Conservation (phyloP, 2,329 filamentous ascomycete species). For the Drechslerella dactyloides region DNA sequence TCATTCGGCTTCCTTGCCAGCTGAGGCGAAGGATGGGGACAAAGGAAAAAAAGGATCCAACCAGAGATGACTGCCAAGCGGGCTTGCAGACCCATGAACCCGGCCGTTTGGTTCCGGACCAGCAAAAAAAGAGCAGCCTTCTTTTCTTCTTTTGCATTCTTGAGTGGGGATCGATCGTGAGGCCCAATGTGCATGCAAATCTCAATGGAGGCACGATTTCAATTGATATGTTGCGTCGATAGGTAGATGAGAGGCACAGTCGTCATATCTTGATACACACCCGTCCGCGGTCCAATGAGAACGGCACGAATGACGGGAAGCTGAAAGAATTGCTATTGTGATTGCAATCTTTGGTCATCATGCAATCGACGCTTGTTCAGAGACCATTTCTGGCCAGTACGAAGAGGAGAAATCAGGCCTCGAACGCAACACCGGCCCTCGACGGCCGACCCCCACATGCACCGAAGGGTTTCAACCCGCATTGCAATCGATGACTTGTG, state of each 20-base stretch:
- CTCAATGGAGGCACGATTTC: background rate
- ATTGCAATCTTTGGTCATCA: too few relatives aligned
- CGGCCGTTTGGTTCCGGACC: constrained; percentile 50
- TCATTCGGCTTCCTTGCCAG: constrained; percentile 23
- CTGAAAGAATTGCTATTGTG: too few relatives aligned
- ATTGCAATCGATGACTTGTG: too few relatives aligned
- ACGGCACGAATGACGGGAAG: too few relatives aligned
- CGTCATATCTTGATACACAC: too few relatives aligned
- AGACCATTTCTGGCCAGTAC: too few relatives aligned
- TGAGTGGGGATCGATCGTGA: constrained; percentile 15
- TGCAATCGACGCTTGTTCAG: too few relatives aligned
- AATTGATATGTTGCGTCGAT: background rate
- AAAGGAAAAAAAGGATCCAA: constrained; percentile 41
- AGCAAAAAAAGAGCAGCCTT: constrained; percentile 35
- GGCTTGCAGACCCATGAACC: constrained; percentile 46
- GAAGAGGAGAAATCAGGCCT: too few relatives aligned
- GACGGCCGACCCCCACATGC: too few relatives aligned
- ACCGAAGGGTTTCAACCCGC: too few relatives aligned
- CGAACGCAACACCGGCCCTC: too few relatives aligned
- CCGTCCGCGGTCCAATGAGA: too few relatives aligned
- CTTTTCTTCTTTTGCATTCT: constrained; percentile 44
- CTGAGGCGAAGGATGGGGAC: constrained; percentile 7
- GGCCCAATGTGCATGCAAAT: background rate
- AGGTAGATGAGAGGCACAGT: background rate
- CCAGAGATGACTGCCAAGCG: constrained; percentile 33